These are phyloP conservation scores for Aspergillus fumigatiaffinis DNA, from an alignment of 2,329 filamentous ascomycete species.

Conservation along the genomic window DNA sequence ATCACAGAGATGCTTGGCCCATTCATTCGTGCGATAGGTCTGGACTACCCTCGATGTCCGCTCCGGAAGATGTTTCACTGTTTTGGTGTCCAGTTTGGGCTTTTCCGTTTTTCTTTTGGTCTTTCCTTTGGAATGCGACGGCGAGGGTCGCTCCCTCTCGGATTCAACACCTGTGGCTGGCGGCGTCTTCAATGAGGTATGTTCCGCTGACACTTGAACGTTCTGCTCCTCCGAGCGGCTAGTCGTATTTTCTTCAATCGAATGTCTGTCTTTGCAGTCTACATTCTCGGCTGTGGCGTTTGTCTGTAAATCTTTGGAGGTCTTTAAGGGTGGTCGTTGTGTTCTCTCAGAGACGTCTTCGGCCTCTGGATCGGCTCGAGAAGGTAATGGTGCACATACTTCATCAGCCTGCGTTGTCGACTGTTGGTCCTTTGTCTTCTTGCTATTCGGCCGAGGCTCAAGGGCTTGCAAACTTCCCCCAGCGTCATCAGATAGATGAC, in stretches of 20 bases:
- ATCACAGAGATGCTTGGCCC: slow-evolving; percentile 81
- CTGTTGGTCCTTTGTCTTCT: not conserved
- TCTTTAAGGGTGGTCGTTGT: not conserved
- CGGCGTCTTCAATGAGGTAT: not conserved
- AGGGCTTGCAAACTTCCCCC: not conserved
- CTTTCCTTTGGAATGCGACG: slow-evolving; percentile 2
- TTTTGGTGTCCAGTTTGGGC: slow-evolving; percentile 29
- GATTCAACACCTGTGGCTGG: not conserved
- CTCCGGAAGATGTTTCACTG: slow-evolving; percentile 59
- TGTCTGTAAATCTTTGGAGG: not conserved
- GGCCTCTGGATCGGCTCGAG: not conserved
- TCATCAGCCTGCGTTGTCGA: not conserved
- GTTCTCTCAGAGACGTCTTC: not conserved
- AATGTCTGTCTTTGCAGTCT: not conserved
- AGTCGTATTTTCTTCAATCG: not conserved
- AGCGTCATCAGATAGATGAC: not conserved
- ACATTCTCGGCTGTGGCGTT: not conserved
- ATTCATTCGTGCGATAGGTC: slow-evolving; percentile 89
- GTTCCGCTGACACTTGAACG: not conserved
- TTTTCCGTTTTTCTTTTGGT: slow-evolving; percentile 15
- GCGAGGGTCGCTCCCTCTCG: not conserved
- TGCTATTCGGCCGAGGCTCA: not conserved
- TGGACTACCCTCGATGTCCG: slow-evolving; percentile 71
- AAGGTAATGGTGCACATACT: not conserved
- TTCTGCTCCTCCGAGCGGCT: not conserved